Evolutionary conservation across 2,329 filamentous ascomycete genomes (phyloP), one percentile per base, ranked within the genome.

Genomic region (Tolypocladium sp.): DNA sequence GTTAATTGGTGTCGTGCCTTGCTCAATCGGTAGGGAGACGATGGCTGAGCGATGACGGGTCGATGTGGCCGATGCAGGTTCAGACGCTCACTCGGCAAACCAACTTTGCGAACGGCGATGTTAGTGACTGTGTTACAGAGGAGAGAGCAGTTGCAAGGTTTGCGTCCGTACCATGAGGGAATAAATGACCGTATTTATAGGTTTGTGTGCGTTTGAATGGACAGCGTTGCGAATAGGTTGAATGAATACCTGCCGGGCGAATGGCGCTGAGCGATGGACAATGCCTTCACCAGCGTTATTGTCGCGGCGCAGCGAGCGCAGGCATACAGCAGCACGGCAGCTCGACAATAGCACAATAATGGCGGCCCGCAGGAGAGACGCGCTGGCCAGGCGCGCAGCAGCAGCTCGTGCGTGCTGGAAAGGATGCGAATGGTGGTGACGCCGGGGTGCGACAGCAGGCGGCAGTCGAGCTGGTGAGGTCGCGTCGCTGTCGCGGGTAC

Each of bases 401-500:
- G 37, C 30, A 41, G 56, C 54, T 54, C 49, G 25, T 22, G 35
- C 35, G 33, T 51, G 51, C 55, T 25, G 55, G 53, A 49, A 42
- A 40, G 13, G 56, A 49, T 53, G 38, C 55, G 49, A 35, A 57
- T 51, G 58, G 27, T 57, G 53, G 30, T 41, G 57, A 60, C 58
- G 54, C 42, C 46, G 27, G 54, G 51, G 51, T 49, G 57, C 42
- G 58, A 57, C 60, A 55, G 25, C 55, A 41, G 37, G 53, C 42
- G 51, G 20, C 54, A 38, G 58, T 60, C 35, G 46, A 61, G 54
- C 56, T 61, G 57, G 55, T 38, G 57, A 58, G 57, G 57, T 55
- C 61, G 62, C 60, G 60, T 63, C 60, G 58, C 49, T 55, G 54
- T 64, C 61, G 59, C 59, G 61, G 62, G 57, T 55, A 54, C 53